Base-by-base conservation (phyloP, 768 basidiomycete species). In the Macrolepiota dolichaula region DNA sequence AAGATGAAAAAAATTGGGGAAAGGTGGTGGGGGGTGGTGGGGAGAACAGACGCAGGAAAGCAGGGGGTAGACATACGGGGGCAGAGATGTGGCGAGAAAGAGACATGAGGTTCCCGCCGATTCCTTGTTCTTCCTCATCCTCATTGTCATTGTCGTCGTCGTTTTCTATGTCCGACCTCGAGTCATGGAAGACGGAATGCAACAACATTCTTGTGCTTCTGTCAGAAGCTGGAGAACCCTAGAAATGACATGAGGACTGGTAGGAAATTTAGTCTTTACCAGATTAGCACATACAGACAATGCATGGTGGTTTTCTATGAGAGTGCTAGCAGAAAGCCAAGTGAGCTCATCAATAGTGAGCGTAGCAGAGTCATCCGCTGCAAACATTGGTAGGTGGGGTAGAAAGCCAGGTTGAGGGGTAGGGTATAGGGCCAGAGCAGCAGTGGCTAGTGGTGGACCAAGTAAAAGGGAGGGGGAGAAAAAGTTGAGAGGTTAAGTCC, bases 271-370 rank as follows among this genome's bases (percentile, higher is more conserved):
- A n/a, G 32, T 13, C 36, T 36, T 15, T 3, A 19, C 9, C 7
- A 22, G 44, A n/a, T 35, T 32, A 49, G 52, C 25, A 61, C 59
- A 15, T 49, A 61, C 59, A 27, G 53, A 46, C 37, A 61, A 29
- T 25, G 59, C 59, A 49, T 61, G 42, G 38, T 61, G 52, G 46
- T 61, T 61, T 35, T 61, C 59, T 22, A 57, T 68, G 44, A 61
- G 53, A 11, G 59, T 55, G 46, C 75, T 78, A 27, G 79, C 80
- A 51, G 78, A 74, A 19, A 83, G 72, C 82, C 82, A 83, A 24
- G 78, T 72, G 55, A 81, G 71, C 68, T 82, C 82, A 63, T 82
- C 82, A 59, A 74, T 71, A 58, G 77, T 76, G 60, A 78, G 70
- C 73, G 68, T 42, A 65, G 66, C 56, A 70, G 46, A 68, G 72